These are phyloP conservation scores for Ceratocystis papillata DNA, from an alignment of 2,329 filamentous ascomycete genomes.

Conservation along the genomic window DNA sequence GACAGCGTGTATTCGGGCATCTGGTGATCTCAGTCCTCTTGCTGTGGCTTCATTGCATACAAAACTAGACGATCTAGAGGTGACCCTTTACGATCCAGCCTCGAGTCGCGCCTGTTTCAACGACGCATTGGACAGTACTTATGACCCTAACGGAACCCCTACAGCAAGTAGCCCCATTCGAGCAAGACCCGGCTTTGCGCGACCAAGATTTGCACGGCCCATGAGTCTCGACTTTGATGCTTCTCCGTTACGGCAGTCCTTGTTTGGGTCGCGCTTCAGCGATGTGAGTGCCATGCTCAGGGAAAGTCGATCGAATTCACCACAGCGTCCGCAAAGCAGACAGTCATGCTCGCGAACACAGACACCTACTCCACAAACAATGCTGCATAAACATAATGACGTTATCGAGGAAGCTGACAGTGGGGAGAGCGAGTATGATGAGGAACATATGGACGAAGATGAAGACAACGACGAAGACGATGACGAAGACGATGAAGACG, in stretches of 20 bases:
- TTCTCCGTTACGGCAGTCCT: slow-evolving; percentile 16
- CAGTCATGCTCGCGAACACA: slow-evolving; percentile 1
- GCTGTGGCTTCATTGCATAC: slow-evolving; percentile 21
- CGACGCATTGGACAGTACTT: slow-evolving; percentile 17
- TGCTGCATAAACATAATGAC: neutral
- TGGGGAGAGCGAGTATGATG: slow-evolving; percentile 10
- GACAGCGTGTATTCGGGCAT: slow-evolving; percentile 19
- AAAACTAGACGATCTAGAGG: slow-evolving; percentile 21
- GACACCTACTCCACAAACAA: slow-evolving; percentile 14
- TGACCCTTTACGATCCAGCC: slow-evolving; percentile 18
- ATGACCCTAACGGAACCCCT: slow-evolving; percentile 4
- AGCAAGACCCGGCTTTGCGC: slow-evolving; percentile 14
- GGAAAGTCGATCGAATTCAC: slow-evolving; percentile 16
- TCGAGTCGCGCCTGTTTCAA: slow-evolving; percentile 19
- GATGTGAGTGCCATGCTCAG: slow-evolving; percentile 20
- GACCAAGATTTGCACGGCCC: slow-evolving; percentile 21
- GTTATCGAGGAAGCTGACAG: slow-evolving; percentile 1
- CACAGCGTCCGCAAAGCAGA: slow-evolving; percentile 2
- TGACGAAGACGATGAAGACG: neutral
- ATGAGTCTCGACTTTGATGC: slow-evolving; percentile 22
- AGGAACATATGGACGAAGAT: neutral
- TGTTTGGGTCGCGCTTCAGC: slow-evolving; percentile 20
- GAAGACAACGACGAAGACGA: slow-evolving; percentile 12
- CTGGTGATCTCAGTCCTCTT: slow-evolving; percentile 20
- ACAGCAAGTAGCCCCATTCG: slow-evolving; percentile 8